These are phyloP conservation scores for Ophiosphaerella herpotricha DNA, from an alignment of 2,329 filamentous ascomycete species.

Conservation along the genomic window DNA sequence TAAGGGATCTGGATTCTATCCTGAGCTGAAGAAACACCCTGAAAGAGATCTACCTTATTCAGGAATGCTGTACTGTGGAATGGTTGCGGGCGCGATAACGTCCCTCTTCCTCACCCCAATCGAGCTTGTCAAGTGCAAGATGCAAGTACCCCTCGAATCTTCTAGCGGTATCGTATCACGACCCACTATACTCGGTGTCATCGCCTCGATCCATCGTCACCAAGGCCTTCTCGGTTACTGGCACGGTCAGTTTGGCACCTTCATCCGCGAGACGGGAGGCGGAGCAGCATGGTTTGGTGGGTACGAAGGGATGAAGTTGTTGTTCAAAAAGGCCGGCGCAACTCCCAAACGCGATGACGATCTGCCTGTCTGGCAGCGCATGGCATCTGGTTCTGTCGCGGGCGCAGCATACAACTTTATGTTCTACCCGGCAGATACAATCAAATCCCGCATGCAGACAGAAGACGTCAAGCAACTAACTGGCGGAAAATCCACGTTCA, in stretches of 20 bases:
- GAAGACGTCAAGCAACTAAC: conserved; percentile 65
- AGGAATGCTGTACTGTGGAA: conserved; percentile 78
- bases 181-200: conserved; percentile 70
- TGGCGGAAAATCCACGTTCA: conserved; percentile 68
- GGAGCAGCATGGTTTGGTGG: conserved; percentile 87
- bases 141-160: conserved; percentile 72
- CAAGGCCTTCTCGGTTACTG: conserved; percentile 88
- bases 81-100: conserved; percentile 84
- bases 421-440: conserved; percentile 95
- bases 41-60: conserved; percentile 69
- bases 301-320: conserved; percentile 61
- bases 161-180: conserved; percentile 50
- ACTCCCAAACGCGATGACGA: conserved; percentile 57
- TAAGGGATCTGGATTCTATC: conserved; percentile 61
- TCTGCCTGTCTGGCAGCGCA: conserved; percentile 83
- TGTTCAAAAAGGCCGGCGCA: conserved; percentile 63
- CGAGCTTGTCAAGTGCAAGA: conserved; percentile 97
- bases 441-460: conserved; percentile 97
- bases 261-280: conserved; percentile 92
- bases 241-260: conserved; percentile 90
- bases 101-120: conserved; percentile 92
- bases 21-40: conserved; percentile 52
- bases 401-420: conserved; percentile 96
- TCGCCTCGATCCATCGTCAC: conserved; percentile 78
- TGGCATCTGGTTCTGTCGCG: conserved; percentile 81